These are phyloP conservation scores for Hypomyces rosellus DNA, from an alignment of 2,329 filamentous ascomycete genomes.

Conservation along the genomic window DNA sequence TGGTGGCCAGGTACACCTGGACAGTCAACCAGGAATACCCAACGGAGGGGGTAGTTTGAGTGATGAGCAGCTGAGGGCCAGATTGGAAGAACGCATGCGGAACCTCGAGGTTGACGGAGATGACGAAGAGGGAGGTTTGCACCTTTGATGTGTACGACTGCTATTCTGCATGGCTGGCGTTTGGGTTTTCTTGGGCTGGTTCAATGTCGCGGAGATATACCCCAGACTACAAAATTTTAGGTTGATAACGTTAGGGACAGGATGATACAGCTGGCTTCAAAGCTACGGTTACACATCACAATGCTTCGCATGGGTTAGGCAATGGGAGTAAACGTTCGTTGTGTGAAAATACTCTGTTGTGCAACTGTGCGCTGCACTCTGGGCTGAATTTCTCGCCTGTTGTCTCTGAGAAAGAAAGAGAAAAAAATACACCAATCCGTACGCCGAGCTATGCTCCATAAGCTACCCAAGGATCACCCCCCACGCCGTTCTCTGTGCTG, in stretches of 20 bases:
- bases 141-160: slow-evolving; percentile 33
- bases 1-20: slow-evolving; percentile 43
- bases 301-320: no score
- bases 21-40: slow-evolving; percentile 21
- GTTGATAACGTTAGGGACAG: no score
- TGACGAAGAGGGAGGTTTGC: slow-evolving; percentile 51
- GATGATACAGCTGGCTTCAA: no score
- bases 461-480: neutral
- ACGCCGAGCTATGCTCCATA: slow-evolving; percentile 3
- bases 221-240: neutral
- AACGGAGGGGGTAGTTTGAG: slow-evolving; percentile 38
- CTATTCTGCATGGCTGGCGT: slow-evolving; percentile 18
- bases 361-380: neutral
- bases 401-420: slow-evolving; percentile 4
- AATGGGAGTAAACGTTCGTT: no score
- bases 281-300: no score
- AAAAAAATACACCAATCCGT: slow-evolving; percentile 4
- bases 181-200: slow-evolving; percentile 9
- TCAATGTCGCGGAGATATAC: neutral
- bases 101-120: slow-evolving; percentile 35
- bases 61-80: slow-evolving; percentile 53
- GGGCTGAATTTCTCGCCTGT: slow-evolving; percentile 7
- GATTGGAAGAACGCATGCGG: slow-evolving; percentile 50
- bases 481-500: neutral
- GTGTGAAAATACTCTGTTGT: no score